Evolutionary conservation across 805 yeast genomes (phyloP).

Genomic region (Yarrowia sp.): DNA sequence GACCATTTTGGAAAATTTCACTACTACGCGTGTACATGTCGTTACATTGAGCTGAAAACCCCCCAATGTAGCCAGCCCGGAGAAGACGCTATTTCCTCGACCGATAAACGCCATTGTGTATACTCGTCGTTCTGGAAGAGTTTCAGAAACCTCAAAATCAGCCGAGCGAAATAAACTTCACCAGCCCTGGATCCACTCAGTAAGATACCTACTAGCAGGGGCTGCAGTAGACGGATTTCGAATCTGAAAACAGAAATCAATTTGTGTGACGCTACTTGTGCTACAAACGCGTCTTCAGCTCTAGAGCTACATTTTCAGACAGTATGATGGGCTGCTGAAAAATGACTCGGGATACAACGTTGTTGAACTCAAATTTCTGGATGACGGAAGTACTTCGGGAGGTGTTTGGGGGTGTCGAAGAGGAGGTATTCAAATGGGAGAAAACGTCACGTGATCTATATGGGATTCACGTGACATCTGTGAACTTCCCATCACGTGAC

Average conservation of each 20-base stretch:
- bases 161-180: constrained; percentile 10
- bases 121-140: not conserved
- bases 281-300: no score
- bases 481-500: no score
- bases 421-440: not conserved
- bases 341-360: constrained; percentile 12
- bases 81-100: not conserved
- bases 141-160: not conserved
- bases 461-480: not conserved
- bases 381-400: constrained; percentile 7
- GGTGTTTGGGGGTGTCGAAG: not conserved
- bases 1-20: not conserved
- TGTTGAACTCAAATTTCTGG: constrained; percentile 9
- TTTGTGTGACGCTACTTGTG: not conserved
- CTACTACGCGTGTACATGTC: not conserved
- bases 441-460: not conserved
- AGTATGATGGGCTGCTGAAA: not conserved
- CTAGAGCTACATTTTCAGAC: no score
- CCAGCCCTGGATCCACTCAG: not conserved
- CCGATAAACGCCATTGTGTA: no score
- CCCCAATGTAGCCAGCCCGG: not conserved
- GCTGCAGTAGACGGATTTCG: no score
- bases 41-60: not conserved
- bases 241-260: not conserved
- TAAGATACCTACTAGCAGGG: not conserved